Base-by-base conservation (phyloP, 2,329 filamentous ascomycete species). In the Paradendryphiella salina region DNA sequence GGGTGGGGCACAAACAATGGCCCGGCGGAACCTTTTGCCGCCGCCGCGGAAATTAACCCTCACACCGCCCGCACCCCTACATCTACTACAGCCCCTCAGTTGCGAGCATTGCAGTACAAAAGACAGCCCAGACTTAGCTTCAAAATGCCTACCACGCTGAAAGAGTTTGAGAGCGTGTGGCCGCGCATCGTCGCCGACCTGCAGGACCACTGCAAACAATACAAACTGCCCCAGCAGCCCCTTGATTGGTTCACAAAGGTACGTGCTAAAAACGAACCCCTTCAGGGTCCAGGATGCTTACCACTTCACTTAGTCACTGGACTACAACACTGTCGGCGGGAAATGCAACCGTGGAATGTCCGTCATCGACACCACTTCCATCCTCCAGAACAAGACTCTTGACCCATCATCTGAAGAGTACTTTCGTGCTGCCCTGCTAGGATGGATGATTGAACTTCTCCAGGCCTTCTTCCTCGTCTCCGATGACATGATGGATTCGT, bases 341-440 rank as follows among this genome's bases (percentile, higher is more conserved):
- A 99, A 99, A 82, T 96, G 92, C 80, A 99, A 99, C 80, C 90
- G 94, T 70, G 94, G 94, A 78, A 95, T 99, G 85, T 97, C 92
- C 39, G 93, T 97, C 54, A 88, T 94, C 62, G 94, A 99, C 78
- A 94, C 91, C 38, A 86, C 87, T 60, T 87, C 90, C 60, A 80
- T 94, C 66, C 85, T 97, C 57, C 83, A 92, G 69, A 81, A 84
- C 67, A 78, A 82, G 63, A 79, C 88, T 47, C 85, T 97, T 59
- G 83, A 79, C 60, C 82, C 89, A 56, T 84, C 93, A 51, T 67
- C 68, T 2, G 71, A 73, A 34, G 88, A 97, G 77, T 96, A 92
- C 81, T 94, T 95, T 80, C 81, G 89, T 64, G 82, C 93, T 39
- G 89, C 91, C 36, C 88, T 90, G 14, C 84, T 99, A 14, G 94